Percentiles rank a stretch among this genome's conserved stretches.
These are phyloP conservation scores for Nicotiana knightiana DNA, from an alignment of 257 asterid species.

Conservation along the genomic window DNA sequence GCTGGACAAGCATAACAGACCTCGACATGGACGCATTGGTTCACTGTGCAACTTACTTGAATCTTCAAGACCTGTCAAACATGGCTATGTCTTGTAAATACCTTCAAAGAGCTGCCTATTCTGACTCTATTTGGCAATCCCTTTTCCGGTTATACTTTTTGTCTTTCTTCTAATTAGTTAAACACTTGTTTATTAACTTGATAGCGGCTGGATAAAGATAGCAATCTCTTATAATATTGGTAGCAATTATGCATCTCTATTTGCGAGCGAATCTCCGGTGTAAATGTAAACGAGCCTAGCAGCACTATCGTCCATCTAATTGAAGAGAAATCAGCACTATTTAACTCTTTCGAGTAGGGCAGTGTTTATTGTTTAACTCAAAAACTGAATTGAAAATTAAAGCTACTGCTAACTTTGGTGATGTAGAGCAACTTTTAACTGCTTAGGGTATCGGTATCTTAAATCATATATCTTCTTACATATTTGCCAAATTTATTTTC, in stretches of 20 bases:
- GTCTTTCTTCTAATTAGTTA: background rate
- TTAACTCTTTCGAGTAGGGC: background rate
- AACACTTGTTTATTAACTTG: background rate
- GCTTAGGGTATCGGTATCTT: background rate
- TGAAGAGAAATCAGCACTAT: background rate
- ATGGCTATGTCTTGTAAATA: slow-evolving; percentile 59
- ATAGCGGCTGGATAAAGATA: background rate
- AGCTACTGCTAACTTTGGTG: background rate
- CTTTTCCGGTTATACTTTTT: slow-evolving; percentile 44
- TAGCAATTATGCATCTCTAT: background rate
- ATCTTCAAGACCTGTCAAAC: slow-evolving; percentile 49
- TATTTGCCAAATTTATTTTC: background rate
- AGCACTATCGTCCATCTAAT: background rate
- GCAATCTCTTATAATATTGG: background rate
- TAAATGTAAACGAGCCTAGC: background rate
- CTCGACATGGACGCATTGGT: slow-evolving; percentile 51
- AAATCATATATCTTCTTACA: background rate
- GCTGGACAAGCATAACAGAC: slow-evolving; percentile 42
- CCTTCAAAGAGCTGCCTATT: slow-evolving; percentile 51
- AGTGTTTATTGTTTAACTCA: too few relatives aligned
- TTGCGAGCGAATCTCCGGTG: background rate
- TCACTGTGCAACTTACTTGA: slow-evolving; percentile 50
- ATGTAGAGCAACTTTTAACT: background rate
- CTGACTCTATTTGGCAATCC: slow-evolving; percentile 65
- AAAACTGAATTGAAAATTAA: too few relatives aligned